Evolutionary conservation across 164 flowering plant genomes (phyloP), one percentile per base, ranked within the genome.

Genomic region (Amborella trichopoda): DNA sequence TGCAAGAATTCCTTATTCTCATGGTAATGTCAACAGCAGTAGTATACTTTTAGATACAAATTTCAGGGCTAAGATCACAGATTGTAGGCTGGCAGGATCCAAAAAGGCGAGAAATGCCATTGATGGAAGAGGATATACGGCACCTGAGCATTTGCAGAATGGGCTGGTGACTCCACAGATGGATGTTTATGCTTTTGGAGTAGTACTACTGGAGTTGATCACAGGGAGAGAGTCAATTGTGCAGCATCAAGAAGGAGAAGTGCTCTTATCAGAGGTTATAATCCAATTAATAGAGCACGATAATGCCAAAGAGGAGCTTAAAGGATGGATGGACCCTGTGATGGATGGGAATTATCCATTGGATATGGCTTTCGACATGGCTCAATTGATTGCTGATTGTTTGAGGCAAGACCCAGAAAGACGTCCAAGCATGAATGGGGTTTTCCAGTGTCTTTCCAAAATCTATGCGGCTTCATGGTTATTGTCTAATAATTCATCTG

Each of bases 161-260:
- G 80, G 81, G 6, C 20, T 32, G 16, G 58, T 73, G 9, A 68
- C 81, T 26, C 56, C 81, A 0, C 70, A 73, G 62, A 38, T 73
- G 1, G 93, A 83, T 59, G 76, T 77, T 3, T 80, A 71, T 62
- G 81, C 84, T n/a, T 83, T 75, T 52, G 94, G 93, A 17, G 74
- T 80, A 13, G 63, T 86, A 36, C n/a, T 83, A 53, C 48, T 83
- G 55, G 89, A 83, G 34, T 54, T 80, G 26, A 43, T 78, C 1
- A 68, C 84, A 2, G 78, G 82, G 10, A 69, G 64, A 54, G 70
- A 67, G 20, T 69, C 69, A 3, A 49, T 69, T 8, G 52, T 50
- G n/a, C 26, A 50, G 2, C 32, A 50, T 23, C 62, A 39, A 27
- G 71, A 44, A 12, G 65, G 64, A n/a, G n/a, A n/a, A n/a, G n/a